Base-by-base conservation (phyloP, 306 rosid genomes). In the Delonix regia region DNA sequence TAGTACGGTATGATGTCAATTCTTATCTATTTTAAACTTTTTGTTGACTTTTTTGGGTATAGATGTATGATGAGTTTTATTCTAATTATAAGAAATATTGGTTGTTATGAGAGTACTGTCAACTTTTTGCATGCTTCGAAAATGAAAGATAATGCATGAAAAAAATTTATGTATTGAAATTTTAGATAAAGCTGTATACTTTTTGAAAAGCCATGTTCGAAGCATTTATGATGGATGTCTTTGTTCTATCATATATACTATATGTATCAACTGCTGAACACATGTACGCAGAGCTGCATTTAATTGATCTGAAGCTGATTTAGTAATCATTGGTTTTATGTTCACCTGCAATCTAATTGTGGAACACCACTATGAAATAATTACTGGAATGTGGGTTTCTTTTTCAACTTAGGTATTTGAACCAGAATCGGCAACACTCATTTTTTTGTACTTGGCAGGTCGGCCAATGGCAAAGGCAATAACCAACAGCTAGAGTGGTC, bases 1-100 rank as follows among this genome's bases (percentile, higher is more conserved):
- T n/a, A 1, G 28, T 71, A 65, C 79, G 89, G 93, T 89, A 73
- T 82, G 83, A 71, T 64, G 51, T 53, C 76, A 62, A 65, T 39
- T 48, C 76, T 27, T 51, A 77, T 39, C 69, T 55, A 53, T 48
- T 55, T 9, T 78, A 48, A 33, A 45, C 39, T 18, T 48, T 77
- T 56, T 66, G 7, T 73, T 73, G 51, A 22, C 49, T 28, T 75
- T 59, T 59, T 27, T 77, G 19, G 8, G 41, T 55, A 18, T 39
- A 41, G 63, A 22, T 19, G 59, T 18, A 73, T 65, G 69, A 34
- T 53, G 38, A 51, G 13, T 42, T 49, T 73, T 28, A 16, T 42
- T 73, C 55, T 13, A 34, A 70, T 42, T 16, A 42, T n/a, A 4
- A 9, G 13, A 69, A 34, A 69, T 25, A 65, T 78, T 24, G 61